Percentiles rank a stretch among this genome's conserved stretches.
These are phyloP conservation scores for Pseudoscleropodium purum DNA, from an alignment of 225 moss, liverwort and hornwort species.

Conservation along the genomic window DNA sequence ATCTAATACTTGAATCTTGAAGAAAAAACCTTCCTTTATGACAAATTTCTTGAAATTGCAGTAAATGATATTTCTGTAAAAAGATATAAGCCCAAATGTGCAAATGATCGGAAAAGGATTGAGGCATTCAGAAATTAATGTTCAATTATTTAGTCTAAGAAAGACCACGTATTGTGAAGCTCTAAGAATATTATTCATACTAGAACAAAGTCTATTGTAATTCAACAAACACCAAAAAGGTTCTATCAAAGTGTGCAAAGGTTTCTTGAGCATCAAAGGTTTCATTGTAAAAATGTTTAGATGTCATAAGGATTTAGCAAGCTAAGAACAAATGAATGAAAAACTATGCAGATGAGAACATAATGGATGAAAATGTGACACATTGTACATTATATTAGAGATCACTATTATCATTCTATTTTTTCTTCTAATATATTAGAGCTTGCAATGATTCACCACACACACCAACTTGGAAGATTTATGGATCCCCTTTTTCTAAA, in stretches of 20 bases:
- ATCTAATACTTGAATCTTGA: too few relatives aligned
- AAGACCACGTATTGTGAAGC: background rate
- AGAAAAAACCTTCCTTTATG: too few relatives aligned
- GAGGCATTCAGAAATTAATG: too few relatives aligned
- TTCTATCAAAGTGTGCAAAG: background rate
- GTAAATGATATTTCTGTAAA: too few relatives aligned
- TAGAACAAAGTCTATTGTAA: background rate
- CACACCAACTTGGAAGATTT: conserved; percentile 62
- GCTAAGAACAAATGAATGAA: background rate
- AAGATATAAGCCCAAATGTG: too few relatives aligned
- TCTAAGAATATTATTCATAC: background rate
- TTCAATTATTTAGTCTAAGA: too few relatives aligned
- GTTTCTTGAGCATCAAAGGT: background rate
- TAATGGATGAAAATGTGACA: background rate
- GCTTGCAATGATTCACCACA: conserved; percentile 16
- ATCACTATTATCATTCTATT: too few relatives aligned
- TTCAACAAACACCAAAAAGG: background rate
- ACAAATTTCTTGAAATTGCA: too few relatives aligned
- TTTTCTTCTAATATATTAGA: background rate
- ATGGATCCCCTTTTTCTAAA: conserved; percentile 60
- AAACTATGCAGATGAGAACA: accelerated
- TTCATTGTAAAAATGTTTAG: background rate
- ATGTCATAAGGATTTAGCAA: background rate
- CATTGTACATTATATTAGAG: background rate
- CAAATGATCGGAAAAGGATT: too few relatives aligned